Evolutionary conservation across 2,329 filamentous ascomycete genomes (phyloP), one percentile per base, ranked within the genome.

Genomic region (Scedosporium apiospermum): DNA sequence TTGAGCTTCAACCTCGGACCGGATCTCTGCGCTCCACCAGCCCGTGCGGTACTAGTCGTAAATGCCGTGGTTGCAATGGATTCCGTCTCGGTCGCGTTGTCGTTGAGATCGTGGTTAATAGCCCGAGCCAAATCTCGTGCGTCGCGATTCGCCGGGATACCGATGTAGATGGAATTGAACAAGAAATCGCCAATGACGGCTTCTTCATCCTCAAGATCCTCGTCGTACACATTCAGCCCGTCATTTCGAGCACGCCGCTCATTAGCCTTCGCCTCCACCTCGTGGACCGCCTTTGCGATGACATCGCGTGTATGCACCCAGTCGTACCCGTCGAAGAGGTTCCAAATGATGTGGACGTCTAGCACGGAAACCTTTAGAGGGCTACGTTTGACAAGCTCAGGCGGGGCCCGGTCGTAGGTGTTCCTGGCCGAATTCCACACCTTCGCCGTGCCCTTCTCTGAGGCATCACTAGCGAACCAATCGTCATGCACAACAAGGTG

Each of bases 141-240:
- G 68, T 98, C 93, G 63, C 88, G 86, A 68, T 93, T 95, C 10
- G 90, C 83, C 0, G 93, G 90, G 18, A 99, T 90, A 14, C 90
- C 92, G 68, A 99, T 97, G 77, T 97, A 99, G 62, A 99, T 96
- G 0, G 95, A 99, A 72, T 99, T 98, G 81, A 99, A 99, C 16
- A 99, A 80, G 68, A 96, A 96, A 72, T 99, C 96, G 5, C 91
- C 92, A 73, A 98, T 96, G 5, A 89, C 90, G 12, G 87, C 90
- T 73, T 93, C 90, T 53, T 93, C 89, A 58, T 96, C 90, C 23
- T 88, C 83, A 26, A 93, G 87, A 42, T 87, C 88, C 69, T 73
- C 84, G 71, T 75, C 70, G 62, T 82, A 79, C 7, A 82, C 77
- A 61, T 82, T 79, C 64, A 83, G 77, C 61, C 85, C 84, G 5